A percentile compares a stretch with the other conserved stretches of the same genome.
Evolutionary conservation across 768 basidiomycete genomes (phyloP).

Genomic region (Boletus fagicola): DNA sequence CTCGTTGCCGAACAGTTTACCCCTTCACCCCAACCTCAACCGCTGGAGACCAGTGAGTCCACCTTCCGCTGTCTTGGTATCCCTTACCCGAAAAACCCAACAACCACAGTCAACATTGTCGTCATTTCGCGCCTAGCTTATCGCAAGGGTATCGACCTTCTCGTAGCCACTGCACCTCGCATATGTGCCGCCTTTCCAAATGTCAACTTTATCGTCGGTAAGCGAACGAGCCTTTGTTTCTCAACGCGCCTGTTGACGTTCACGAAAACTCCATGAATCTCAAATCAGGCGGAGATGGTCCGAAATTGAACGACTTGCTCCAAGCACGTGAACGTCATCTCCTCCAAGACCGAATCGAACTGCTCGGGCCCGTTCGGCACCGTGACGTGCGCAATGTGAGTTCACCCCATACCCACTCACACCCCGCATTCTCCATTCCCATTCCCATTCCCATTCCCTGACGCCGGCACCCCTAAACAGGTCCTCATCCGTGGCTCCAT

Average conservation of each 20-base stretch:
- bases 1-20: conserved; percentile 83
- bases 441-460: neutral
- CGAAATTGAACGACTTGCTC: conserved; percentile 89
- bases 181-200: conserved; percentile 85
- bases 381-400: conserved; percentile 80
- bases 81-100: neutral
- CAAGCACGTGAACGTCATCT: conserved; percentile 93
- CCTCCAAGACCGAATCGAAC: conserved; percentile 88
- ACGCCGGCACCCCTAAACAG: conserved; percentile 36
- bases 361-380: conserved; percentile 79
- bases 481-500: conserved; percentile 86
- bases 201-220: conserved; percentile 86
- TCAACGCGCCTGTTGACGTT: neutral
- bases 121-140: conserved; percentile 89
- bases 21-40: conserved; percentile 49
- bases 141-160: conserved; percentile 93
- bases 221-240: neutral
- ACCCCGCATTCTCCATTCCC: rapidly evolving
- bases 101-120: conserved; percentile 76
- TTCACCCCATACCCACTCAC: neutral
- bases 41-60: conserved; percentile 54
- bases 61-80: no score
- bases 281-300: conserved; percentile 84
- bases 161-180: conserved; percentile 87
- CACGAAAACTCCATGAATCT: neutral